Conservation (phyloP, 768 basidiomycete genomes). For the Inosperma sp. region DNA sequence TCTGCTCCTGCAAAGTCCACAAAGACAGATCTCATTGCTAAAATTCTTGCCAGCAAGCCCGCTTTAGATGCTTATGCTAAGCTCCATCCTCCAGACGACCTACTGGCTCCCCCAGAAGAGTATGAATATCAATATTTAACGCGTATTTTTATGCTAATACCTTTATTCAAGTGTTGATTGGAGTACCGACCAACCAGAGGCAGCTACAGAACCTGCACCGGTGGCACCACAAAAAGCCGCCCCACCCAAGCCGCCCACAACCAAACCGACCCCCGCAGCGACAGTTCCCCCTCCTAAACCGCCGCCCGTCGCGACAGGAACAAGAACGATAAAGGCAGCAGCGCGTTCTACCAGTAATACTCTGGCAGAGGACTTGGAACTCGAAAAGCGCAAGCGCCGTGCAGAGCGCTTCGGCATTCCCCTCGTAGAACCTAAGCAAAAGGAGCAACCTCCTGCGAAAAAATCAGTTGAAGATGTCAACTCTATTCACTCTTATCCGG, state of each 20-base stretch:
- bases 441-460: constrained; percentile 15
- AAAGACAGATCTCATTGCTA: constrained; percentile 63
- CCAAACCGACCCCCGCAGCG: not conserved
- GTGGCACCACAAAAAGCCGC: constrained; percentile 8
- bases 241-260: constrained; percentile 4
- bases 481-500: constrained; percentile 10
- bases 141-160: constrained; percentile 5
- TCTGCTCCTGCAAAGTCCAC: constrained; percentile 51
- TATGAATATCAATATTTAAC: constrained; percentile 9
- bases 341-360: not conserved
- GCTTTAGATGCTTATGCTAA: constrained; percentile 49
- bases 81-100: constrained; percentile 33
- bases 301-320: not conserved
- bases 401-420: constrained; percentile 73
- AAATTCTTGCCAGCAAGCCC: constrained; percentile 47
- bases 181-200: constrained; percentile 32
- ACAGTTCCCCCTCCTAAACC: not conserved
- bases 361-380: constrained; percentile 40
- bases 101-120: constrained; percentile 36
- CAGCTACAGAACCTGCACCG: constrained; percentile 16
- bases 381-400: constrained; percentile 54
- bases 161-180: constrained; percentile 40
- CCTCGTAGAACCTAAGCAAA: constrained; percentile 38
- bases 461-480: constrained; percentile 16
- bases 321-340: not conserved